Base-by-base conservation (phyloP, 495 filamentous ascomycete genomes). In the Lasiosphaeria miniovina region DNA sequence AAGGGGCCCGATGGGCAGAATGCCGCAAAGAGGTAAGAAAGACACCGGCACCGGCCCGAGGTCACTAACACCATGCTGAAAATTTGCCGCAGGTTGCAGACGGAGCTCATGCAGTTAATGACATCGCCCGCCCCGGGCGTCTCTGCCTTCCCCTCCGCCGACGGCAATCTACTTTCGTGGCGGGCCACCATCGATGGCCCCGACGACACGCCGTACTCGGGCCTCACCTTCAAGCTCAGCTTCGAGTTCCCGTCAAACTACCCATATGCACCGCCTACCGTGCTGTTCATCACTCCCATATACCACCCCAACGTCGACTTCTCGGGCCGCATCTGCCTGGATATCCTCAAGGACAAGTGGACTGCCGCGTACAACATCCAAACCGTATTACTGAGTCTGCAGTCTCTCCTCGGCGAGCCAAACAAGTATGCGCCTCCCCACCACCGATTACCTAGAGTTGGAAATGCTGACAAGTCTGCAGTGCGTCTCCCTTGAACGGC, bases 331-430 rank as follows among this genome's bases (percentile, higher is more conserved):
- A 96, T 96, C 74, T 96, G 91, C 72, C 80, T 99, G 59, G 95
- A 98, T 74, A 99, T 99, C 65, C 79, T 99, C 54, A 96, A 96
- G 80, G 94, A 97, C 70, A 96, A 96, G 77, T 98, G 94, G 94
- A 96, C 91, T 62, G 78, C 83, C 11, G 90, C 93, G 12, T 96
- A 96, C 82, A 97, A 96, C 66, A 88, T 94, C 57, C 90, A 94
- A 75, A 94, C 87, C 49, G 90, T 99, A 31, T 77, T 99, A 50
- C 75, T 99, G 64, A 96, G 92, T 62, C 72, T 99, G 74, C 94
- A 99, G 77, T 96, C 91, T 74, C 77, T 99, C 64, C 84, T 99
- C 3, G 94, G 93, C 17, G 94, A 98, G 72, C 94, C 94, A 4
- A 99, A 99, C 77, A 97, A 97, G 95, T 98, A 80, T 64, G 53